Percentiles rank a stretch among this genome's conserved stretches.
Evolutionary conservation across 2,329 filamentous ascomycete species (phyloP).

Genomic region (Hypoxylon sp.): DNA sequence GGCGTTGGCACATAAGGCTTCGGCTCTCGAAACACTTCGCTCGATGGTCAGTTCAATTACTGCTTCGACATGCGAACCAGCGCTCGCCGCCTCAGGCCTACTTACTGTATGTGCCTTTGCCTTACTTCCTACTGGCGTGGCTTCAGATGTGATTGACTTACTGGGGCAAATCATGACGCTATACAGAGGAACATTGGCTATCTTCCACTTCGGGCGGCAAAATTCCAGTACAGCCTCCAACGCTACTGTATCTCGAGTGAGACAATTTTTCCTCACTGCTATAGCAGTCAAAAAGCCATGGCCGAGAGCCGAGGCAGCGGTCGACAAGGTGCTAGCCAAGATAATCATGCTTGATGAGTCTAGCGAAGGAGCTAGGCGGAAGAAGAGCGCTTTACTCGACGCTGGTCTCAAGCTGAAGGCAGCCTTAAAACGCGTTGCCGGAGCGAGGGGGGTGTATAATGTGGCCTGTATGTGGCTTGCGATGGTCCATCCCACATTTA

Average conservation of each 20-base stretch:
- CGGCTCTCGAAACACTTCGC: slow-evolving; percentile 22
- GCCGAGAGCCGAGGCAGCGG: slow-evolving; percentile 18
- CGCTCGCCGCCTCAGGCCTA: slow-evolving; percentile 20
- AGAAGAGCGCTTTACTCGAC: slow-evolving; percentile 12
- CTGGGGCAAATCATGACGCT: slow-evolving; percentile 24
- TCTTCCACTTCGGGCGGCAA: slow-evolving; percentile 16
- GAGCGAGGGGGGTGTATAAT: slow-evolving; percentile 16
- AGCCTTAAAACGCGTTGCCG: slow-evolving; percentile 9
- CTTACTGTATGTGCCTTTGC: slow-evolving; percentile 27
- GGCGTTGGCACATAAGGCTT: slow-evolving; percentile 25
- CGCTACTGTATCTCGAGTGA: slow-evolving; percentile 7
- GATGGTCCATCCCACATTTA: slow-evolving; percentile 16
- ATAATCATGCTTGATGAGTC: slow-evolving; percentile 12
- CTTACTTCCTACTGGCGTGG: slow-evolving; percentile 20
- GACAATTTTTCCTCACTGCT: slow-evolving; percentile 14
- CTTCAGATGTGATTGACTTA: slow-evolving; percentile 21
- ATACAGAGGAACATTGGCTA: slow-evolving; percentile 22
- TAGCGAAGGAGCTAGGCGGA: slow-evolving; percentile 8
- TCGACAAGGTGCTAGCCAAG: slow-evolving; percentile 12
- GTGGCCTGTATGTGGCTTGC: slow-evolving; percentile 26
- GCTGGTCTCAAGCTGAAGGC: slow-evolving; percentile 18
- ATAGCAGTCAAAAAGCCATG: slow-evolving; percentile 12
- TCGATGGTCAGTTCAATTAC: slow-evolving; percentile 16
- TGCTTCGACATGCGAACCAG: slow-evolving; percentile 15
- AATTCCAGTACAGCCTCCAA: not conserved